Evolutionary conservation across 805 yeast genomes (phyloP), one percentile per base, ranked within the genome.

Genomic region (Huiozyma sinensis): DNA sequence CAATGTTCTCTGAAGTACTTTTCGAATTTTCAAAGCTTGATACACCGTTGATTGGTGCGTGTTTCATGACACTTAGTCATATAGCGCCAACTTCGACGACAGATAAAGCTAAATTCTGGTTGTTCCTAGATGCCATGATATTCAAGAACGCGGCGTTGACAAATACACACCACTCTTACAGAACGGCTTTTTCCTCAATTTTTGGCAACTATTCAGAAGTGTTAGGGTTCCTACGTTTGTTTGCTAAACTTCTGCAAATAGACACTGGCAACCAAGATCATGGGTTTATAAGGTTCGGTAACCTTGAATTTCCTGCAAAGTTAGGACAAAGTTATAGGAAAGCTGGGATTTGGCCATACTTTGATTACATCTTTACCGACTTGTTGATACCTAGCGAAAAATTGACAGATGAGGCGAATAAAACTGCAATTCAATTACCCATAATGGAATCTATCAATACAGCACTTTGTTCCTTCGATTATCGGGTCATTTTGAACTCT

Each of bases 331-430:
- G 69, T 0, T 74, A 78, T 49, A 71, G 95, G 52, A 73, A 70
- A 31, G 60, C 69, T 12, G 95, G 95, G 2, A 62, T 87, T 6
- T 77, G 88, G 76, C 87, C 92, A 3, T 90, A 89, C 53, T 59
- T 84, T 43, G 90, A 86, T 43, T 87, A 76, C 52, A 58, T 88
- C 10, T 55, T 83, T n/a, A 64, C 72, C 9, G 83, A 82, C 37
- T 76, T 88, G 0, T 76, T 88, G 50, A 73, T 72, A 6, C 73
- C 76, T 28, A 66, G 84, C 2, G 55, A 64, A 2, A 60, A 56
- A 39, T 51, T 65, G 28, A 39, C 44, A 4, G 58, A 58, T 30
- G 28, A 45, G 3, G 54, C 46, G 0, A 72, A 72, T 11, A 68
- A 63, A 41, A 46, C 61, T 7, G 58, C 69, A 1, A 52, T 89